Conservation (phyloP, 306 rosid species). For the Biancaea sappan region DNA sequence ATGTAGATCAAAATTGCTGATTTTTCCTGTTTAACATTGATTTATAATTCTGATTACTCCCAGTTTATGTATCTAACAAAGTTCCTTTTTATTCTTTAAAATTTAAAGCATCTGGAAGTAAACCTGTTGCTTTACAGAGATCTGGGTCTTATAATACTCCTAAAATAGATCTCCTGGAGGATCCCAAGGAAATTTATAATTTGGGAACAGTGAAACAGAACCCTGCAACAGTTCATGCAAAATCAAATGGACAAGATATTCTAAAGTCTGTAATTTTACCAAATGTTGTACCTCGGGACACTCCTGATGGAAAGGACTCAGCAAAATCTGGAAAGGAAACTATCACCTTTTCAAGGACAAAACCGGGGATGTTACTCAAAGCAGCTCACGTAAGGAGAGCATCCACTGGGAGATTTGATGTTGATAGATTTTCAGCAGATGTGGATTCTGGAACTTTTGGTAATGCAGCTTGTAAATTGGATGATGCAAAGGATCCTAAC, state of each 20-base stretch:
- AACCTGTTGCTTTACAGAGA: slow-evolving; percentile 48
- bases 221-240: slow-evolving; percentile 46
- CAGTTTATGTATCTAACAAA: slow-evolving; percentile 14
- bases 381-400: slow-evolving; percentile 60
- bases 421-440: slow-evolving; percentile 44
- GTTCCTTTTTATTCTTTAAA: slow-evolving; percentile 15
- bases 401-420: slow-evolving; percentile 54
- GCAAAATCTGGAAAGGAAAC: slow-evolving; percentile 48
- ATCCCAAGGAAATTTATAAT: slow-evolving; percentile 50
- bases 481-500: slow-evolving; percentile 34
- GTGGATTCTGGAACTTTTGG: slow-evolving; percentile 42
- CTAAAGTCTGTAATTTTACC: slow-evolving; percentile 45
- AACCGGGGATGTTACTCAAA: slow-evolving; percentile 71
- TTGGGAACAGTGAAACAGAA: slow-evolving; percentile 43
- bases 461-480: slow-evolving; percentile 34
- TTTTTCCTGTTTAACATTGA: background rate
- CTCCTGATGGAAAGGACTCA: slow-evolving; percentile 51
- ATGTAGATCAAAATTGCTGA: background rate
- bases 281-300: slow-evolving; percentile 52
- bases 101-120: slow-evolving; percentile 69
- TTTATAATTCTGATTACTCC: slow-evolving; percentile 26
- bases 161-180: slow-evolving; percentile 40
- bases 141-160: slow-evolving; percentile 50
- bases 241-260: slow-evolving; percentile 45
- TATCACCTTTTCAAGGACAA: slow-evolving; percentile 55